Base-by-base conservation (phyloP, 176 grass and related monocot species). In the Rhynchospora tenuis region DNA sequence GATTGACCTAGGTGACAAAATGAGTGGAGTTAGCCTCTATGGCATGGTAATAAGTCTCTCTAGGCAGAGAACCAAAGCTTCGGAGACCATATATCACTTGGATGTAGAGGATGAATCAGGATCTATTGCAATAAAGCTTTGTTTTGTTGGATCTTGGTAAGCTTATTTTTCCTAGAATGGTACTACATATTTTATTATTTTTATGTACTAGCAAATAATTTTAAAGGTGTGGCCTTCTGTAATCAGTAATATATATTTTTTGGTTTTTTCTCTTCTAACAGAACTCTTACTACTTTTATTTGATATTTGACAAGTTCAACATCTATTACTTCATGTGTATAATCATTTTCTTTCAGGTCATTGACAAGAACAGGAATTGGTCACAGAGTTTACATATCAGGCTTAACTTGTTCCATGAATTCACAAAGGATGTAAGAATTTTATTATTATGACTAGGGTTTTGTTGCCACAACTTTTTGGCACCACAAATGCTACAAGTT, bases 321-420 rank as follows among this genome's bases (percentile, higher is more conserved):
- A 86, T 64, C 45, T 26, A 27, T 69, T 86, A 54, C 65, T 64
- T 48, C 33, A 33, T 81, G 15, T 88, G 85, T 83, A 66, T 78
- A 66, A 85, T 24, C 17, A 19, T 16, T 64, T 73, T 46, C 80
- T 44, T 91, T 82, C 86, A 98, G 95, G 95, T 98, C 95, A 79
- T 83, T 98, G 84, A 89, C 89, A 87, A 92, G 89, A 86, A 81
- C 95, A 27, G 88, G 90, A 68, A 69, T 89, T 87, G 95, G 95
- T 55, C 95, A 95, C 89, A 89, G 88, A 81, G 88, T 98, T 43
- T 95, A 91, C 46, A 90, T 98, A 50, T 95, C 89, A n/a, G 89
- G 91, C 63, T 82, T 95, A 82, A 86, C 73, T 80, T 93, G 95
- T 88, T 88, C 85, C 47, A 84, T 83, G 74, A 95, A 81, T 87